A percentile compares a stretch with the other conserved stretches of the same genome.
Conservation (phyloP, 257 asterid genomes). For the Solanum chiquidenum region DNA sequence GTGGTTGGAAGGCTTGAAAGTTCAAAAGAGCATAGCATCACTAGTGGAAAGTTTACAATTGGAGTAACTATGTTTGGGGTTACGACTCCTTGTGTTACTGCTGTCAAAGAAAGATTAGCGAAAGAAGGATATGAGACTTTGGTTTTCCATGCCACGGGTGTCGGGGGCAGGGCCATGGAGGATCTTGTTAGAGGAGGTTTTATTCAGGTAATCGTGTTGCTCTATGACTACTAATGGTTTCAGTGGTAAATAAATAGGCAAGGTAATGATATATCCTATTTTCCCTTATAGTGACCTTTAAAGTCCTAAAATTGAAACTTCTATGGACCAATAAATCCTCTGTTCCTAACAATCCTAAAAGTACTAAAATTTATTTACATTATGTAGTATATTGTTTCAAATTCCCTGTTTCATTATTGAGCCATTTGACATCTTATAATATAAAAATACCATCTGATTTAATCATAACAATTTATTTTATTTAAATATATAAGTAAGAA, state of each 20-base stretch:
- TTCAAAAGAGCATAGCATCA: conserved; percentile 15
- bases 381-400: neutral
- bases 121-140: conserved; percentile 77
- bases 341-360: neutral
- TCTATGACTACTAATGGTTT: neutral
- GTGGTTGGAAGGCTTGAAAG: conserved; percentile 39
- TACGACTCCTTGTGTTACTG: conserved; percentile 77
- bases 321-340: neutral
- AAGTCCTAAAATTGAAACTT: neutral
- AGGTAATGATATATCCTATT: neutral
- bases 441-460: neutral
- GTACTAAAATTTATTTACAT: neutral
- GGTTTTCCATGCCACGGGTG: conserved; percentile 96
- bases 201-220: conserved; percentile 47
- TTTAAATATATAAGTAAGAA: neutral
- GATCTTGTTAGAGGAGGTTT: conserved; percentile 83
- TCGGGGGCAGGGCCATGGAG: conserved; percentile 99
- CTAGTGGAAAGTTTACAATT: conserved; percentile 45
- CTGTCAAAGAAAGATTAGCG: conserved; percentile 70
- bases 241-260: neutral
- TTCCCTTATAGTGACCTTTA: neutral
- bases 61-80: conserved; percentile 98
- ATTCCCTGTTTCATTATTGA: neutral
- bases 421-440: neutral
- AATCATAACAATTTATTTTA: neutral